Conservation (phyloP, 140 eudicot genomes). For the Stevia rebaudiana region DNA sequence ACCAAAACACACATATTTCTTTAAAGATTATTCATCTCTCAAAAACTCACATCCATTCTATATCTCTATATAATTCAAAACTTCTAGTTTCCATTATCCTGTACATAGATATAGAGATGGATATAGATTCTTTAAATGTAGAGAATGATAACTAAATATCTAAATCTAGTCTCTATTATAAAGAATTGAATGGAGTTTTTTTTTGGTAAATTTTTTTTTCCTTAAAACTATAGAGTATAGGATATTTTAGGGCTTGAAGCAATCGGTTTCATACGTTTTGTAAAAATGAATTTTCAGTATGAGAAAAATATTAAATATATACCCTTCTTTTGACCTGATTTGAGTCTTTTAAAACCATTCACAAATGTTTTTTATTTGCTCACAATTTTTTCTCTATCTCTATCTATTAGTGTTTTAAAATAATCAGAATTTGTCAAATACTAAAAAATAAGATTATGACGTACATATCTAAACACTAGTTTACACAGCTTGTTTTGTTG, state of each 20-base stretch:
- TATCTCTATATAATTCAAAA: no score
- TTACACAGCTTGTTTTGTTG: neutral
- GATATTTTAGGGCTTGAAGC: neutral
- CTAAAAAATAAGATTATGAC: neutral
- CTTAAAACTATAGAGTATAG: neutral
- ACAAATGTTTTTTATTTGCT: neutral
- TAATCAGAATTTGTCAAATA: neutral
- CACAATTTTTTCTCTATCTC: neutral
- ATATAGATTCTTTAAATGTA: no score
- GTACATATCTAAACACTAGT: neutral
- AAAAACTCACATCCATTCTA: no score
- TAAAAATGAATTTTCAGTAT: neutral
- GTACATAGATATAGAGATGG: no score
- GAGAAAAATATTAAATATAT: neutral
- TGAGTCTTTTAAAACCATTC: neutral
- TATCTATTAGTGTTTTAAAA: neutral
- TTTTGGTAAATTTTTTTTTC: no score
- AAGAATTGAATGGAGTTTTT: no score
- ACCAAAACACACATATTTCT: no score
- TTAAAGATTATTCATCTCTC: no score
- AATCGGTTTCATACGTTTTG: neutral
- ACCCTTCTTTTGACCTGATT: neutral
- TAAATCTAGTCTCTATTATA: no score
- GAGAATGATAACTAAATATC: no score
- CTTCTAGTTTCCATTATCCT: no score